Evolutionary conservation across 257 asterid genomes (phyloP), one percentile per base, ranked within the genome.

Genomic region (Salvia hispanica): DNA sequence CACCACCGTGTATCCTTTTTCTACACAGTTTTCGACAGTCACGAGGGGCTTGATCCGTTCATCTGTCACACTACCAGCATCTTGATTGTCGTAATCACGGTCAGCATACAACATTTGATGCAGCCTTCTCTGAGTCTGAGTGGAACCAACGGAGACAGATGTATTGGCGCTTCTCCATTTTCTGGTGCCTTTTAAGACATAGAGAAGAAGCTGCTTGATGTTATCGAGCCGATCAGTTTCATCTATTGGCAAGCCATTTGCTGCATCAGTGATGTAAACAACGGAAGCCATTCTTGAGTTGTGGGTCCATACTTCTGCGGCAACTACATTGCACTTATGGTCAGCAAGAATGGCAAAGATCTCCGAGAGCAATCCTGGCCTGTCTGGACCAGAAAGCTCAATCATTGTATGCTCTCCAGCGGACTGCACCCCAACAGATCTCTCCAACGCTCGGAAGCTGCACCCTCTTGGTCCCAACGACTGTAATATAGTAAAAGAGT

Each of bases 231-330:
- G 79, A 8, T 79, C 87, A 2, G 87, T 86, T 58, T 87, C 96
- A 11, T 74, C 79, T 42, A 89, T 84, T 1, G 89, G 82, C 21
- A 64, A 64, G 45, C 91, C 90, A 6, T 39, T 83, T 8, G 54
- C 65, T 71, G 84, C 89, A 15, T 92, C 95, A 0, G 94, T 87
- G 59, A 92, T 89, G 74, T 84, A 84, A 42, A 89, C 82, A 9
- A 92, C 87, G 0, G 96, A 83, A 2, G 98, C 98, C 89, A 89
- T 83, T 78, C 98, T 80, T 12, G 95, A 79, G 71, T 89, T 89
- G 55, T 92, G 98, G n/a, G 98, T 92, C 98, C 98, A 92, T 3
- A 89, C 96, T 83, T 92, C 96, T 0, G 96, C 92, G 7, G 92
- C 91, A 9, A 80, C 95, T 36, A 89, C 84, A 34, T 89, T 92